phyloP scores from a whole-genome alignment of 2,329 filamentous ascomycete genomes.

The Colletotrichum eremochloae region DNA sequence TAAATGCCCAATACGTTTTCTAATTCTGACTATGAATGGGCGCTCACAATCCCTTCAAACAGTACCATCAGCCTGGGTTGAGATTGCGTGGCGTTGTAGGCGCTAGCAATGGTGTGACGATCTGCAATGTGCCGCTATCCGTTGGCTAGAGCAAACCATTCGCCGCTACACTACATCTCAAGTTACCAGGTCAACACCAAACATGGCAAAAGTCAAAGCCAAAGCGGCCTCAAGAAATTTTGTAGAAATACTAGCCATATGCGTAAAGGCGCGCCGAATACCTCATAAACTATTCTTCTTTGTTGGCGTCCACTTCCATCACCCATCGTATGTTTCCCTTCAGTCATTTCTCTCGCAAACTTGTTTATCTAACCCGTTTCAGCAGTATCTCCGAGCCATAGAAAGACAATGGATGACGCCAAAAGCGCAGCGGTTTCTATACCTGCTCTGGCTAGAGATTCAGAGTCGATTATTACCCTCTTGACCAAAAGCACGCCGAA shows the following conservation, averaged over 20 bases:
- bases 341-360: neutral
- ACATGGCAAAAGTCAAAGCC: neutral
- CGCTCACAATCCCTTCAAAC: neutral
- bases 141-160: neutral
- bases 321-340: neutral
- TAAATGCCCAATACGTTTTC: too few relatives aligned
- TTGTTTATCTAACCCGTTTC: neutral
- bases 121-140: neutral
- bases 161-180: neutral
- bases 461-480: neutral
- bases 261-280: neutral
- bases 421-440: neutral
- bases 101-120: conserved; percentile 1
- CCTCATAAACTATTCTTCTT: neutral
- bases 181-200: neutral
- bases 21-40: neutral
- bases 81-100: neutral
- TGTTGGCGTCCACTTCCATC: neutral
- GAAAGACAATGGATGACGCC: conserved; percentile 9
- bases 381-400: neutral
- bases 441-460: neutral
- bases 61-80: neutral
- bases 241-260: conserved; percentile 11
- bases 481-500: neutral
- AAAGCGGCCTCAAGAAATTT: conserved; percentile 2